Base-by-base conservation (phyloP, 2,329 filamentous ascomycete genomes). In the Colletotrichum truncatum region DNA sequence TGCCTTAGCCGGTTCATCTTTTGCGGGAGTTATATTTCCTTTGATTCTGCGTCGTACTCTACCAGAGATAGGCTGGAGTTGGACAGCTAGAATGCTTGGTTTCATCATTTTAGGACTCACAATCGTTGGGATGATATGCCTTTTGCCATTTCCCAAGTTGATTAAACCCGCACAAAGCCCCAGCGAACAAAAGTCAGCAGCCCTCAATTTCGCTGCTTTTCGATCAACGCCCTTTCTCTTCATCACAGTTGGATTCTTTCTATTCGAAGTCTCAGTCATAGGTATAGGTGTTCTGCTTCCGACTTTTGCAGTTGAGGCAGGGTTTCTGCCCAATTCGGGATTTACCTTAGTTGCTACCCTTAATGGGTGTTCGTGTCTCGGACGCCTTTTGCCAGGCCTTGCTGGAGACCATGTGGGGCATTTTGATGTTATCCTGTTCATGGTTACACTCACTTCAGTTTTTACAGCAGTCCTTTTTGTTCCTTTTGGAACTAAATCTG, bases 201-300 rank as follows among this genome's bases (percentile, higher is more conserved):
- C 73, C 5, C 68, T 84, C 25, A 81, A 81, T 46, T 71, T 84
- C 25, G 64, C 68, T 0, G 77, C 81, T 1, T 83, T 84, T 60
- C 71, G 70, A 2, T 78, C 79, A 3, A 73, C 75, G 3, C 75
- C 80, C 0, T 79, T 84, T 25, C 76, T 73, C 2, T 78, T 84
- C 32, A 71, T 84, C 3, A 77, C 80, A 0, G 69, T 76, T 4
- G 77, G 77, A 0, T 75, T 84, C 8, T 82, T 84, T 61, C 74
- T 78, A 14, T 78, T 84, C 26, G 83, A 85, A 55, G 80, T 84
- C 51, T 78, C 80, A 38, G 78, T 84, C 25, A 84, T 84, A 39
- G 81, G 81, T 14, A 77, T 81, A 25, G 76, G 80, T 1, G 80
- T 78, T 1, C 75, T 84, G 11, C 70, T 85, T 1, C 82, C 83